phyloP scores from a whole-genome alignment of 495 filamentous ascomycete genomes.

The Oidiodendron maius region DNA sequence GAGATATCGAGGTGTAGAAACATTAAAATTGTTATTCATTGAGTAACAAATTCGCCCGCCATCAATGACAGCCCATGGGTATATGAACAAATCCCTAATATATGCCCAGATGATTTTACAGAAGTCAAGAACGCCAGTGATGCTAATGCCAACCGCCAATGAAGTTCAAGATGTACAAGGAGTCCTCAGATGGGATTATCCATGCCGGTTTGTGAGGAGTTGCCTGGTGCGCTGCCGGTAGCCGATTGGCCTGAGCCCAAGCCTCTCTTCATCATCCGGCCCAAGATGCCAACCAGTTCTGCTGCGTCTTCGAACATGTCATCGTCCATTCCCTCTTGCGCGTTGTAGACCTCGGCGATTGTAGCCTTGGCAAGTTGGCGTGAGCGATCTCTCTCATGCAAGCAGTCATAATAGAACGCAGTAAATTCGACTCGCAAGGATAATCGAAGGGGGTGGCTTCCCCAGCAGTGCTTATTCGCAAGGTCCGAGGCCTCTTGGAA shows the following conservation, averaged over 20 bases:
- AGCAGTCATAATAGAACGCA: constrained; percentile 93
- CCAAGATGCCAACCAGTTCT: constrained; percentile 65
- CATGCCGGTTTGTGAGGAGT: constrained; percentile 11
- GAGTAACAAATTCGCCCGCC: background rate
- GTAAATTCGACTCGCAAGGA: constrained; percentile 89
- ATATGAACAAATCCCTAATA: background rate
- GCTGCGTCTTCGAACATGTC: constrained; percentile 78
- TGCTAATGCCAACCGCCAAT: background rate
- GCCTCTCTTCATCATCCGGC: constrained; percentile 73
- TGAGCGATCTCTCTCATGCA: constrained; percentile 71
- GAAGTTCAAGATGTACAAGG: no score
- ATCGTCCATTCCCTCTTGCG: constrained; percentile 86
- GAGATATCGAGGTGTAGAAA: no score
- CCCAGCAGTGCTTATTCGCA: constrained; percentile 69
- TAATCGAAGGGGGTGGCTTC: constrained; percentile 82
- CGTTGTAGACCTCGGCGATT: constrained; percentile 86
- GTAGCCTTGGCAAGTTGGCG: constrained; percentile 72
- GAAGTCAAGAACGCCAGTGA: background rate
- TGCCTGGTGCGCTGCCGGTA: constrained; percentile 9
- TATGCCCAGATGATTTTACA: background rate
- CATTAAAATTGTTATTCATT: background rate
- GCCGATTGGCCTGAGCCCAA: constrained; percentile 22
- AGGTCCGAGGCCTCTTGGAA: constrained; percentile 75
- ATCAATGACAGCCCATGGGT: background rate
- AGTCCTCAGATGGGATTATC: constrained; percentile 23